Base-by-base conservation (phyloP, 1,139 yeast genomes). In the Yamadazyma kanchanaburiensis region DNA sequence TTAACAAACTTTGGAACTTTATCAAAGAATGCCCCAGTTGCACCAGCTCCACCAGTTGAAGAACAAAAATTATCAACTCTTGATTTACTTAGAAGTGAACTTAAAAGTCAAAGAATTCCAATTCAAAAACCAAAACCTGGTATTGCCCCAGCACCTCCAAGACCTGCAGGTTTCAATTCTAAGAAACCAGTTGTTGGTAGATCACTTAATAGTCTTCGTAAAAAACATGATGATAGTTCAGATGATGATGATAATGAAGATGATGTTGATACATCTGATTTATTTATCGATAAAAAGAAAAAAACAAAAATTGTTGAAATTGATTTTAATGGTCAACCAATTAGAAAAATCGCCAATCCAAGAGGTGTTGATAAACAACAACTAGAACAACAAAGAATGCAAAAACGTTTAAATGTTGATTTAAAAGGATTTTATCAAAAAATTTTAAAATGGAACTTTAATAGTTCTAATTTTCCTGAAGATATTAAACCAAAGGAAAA, bases 131-230 rank as follows among this genome's bases (percentile, higher is more conserved):
- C 25, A 3, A 43, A 40, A 19, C 43, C 53, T 5, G 28, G 35
- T 6, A 27, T 46, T 6, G 53, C 58, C 3, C 78, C 78, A 2
- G 78, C 80, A 27, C 83, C 95, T 3, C 74, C 96, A 1, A 67
- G 95, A 30, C 85, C 89, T 0, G 77, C 95, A 1, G 96, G 95
- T 0, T 89, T 87, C 55, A 84, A 87, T 48, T 46, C 64, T 6
- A 64, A 59, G 38, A 51, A 45, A 21, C 28, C 44, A 5, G 40
- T 44, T 2, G 62, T 56, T 10, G 73, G 68, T n/a, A 53, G 64
- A 17, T 65, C 70, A 0, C 28, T 41, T 27, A 64, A 65, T 36
- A 40, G 55, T 1, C 45, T 60, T 26, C 60, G 55, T 40, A 59
- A 55, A 39, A 53, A 28, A 11, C 46, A 34, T 6, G 66, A 59